Evolutionary conservation across 2,329 filamentous ascomycete genomes (phyloP), one percentile per base, ranked within the genome.

Genomic region (Trichoderma koningii): DNA sequence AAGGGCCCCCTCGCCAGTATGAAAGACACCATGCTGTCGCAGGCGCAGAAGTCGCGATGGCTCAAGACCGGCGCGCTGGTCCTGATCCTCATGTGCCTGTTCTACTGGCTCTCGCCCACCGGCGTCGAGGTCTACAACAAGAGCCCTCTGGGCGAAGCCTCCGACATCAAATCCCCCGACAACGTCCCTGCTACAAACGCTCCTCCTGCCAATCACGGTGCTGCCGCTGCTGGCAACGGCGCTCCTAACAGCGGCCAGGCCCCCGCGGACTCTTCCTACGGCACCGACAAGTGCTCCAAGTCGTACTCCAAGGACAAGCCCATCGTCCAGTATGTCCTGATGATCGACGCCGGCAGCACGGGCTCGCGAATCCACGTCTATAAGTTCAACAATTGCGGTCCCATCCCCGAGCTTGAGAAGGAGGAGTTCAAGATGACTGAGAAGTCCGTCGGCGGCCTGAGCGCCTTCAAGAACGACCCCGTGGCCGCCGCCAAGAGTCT

Each of bases 281-380:
- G 85, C 70, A 88, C 90, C 69, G 83, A 85, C 50, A 90, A 87
- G 79, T 99, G 95, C 84, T 87, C 88, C 66, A 91, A 89, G 75
- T 92, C 95, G 48, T 89, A 85, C 80, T 92, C 92, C 72, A 88
- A 90, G 73, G 89, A 92, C 69, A 98, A 97, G 81, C 94, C 95
- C 56, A 87, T 99, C 70, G 89, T 97, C 68, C 95, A 99, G 76
- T 99, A 98, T 81, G 96, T 95, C 67, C 86, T 98, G 73, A 99
- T 99, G 95, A 92, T 99, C 74, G 95, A 99, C 78, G 95, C 95
- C 55, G 95, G 95, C 72, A 98, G 93, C 82, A 98, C 95, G 63
- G 95, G 95, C 67, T 98, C 95, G 67, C 90, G 95, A 72, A 97
- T 99, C 75, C 96, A 99, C 81, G 93, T 98, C 66, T 99, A 97